These are phyloP conservation scores for Botrytis cinerea DNA, from an alignment of 2,329 filamentous ascomycete genomes.

Conservation along the genomic window DNA sequence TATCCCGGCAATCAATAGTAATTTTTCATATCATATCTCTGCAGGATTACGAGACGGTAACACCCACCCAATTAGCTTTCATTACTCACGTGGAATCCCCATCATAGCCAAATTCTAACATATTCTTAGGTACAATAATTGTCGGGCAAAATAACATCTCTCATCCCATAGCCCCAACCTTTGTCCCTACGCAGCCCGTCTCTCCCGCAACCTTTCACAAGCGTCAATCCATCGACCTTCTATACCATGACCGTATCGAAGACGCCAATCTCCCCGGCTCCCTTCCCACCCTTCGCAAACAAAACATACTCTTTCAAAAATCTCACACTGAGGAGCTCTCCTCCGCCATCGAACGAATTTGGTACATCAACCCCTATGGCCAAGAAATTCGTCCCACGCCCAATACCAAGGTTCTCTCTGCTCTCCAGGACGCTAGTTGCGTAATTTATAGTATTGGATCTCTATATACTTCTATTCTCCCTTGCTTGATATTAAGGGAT, in stretches of 20 bases:
- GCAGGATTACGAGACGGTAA: slow-evolving; percentile 76
- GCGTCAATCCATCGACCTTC: slow-evolving; percentile 45
- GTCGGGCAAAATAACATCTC: slow-evolving; percentile 92
- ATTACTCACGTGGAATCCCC: not conserved
- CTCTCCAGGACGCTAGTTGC: slow-evolving; percentile 63
- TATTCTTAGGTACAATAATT: slow-evolving; percentile 49
- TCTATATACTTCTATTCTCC: slow-evolving; percentile 85
- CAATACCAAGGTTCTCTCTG: slow-evolving; percentile 76
- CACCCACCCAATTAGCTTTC: not conserved
- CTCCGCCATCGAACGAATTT: slow-evolving; percentile 76
- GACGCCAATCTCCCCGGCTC: slow-evolving; percentile 82
- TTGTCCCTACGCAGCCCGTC: slow-evolving; percentile 26
- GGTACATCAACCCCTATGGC: slow-evolving; percentile 99
- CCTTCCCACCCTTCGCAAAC: slow-evolving; percentile 74
- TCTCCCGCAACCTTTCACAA: slow-evolving; percentile 28
- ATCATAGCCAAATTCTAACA: not conserved
- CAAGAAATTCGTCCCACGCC: slow-evolving; percentile 86
- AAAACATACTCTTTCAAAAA: slow-evolving; percentile 83
- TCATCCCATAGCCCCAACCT: slow-evolving; percentile 57
- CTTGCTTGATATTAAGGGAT: slow-evolving; percentile 75
- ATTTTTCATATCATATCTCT: slow-evolving; percentile 93
- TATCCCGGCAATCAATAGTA: slow-evolving; percentile 88
- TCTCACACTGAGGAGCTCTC: slow-evolving; percentile 71
- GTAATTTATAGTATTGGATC: slow-evolving; percentile 94
- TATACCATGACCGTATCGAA: slow-evolving; percentile 67